Conservation (phyloP, 2,329 filamentous ascomycete genomes). For the Neodidymelliopsis sp. region DNA sequence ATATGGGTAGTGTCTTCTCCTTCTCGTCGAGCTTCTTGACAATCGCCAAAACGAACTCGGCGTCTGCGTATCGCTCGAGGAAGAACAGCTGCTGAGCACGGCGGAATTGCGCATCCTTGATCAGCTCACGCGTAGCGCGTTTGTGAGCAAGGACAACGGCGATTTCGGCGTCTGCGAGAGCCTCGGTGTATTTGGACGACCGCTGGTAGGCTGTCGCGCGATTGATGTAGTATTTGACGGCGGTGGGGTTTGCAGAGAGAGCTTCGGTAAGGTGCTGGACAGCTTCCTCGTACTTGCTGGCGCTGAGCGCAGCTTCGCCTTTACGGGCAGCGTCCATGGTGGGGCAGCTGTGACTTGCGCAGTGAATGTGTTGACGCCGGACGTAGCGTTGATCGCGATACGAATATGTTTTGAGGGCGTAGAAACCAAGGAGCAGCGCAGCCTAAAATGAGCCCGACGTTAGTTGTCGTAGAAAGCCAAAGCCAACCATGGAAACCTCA, state of each 20-base stretch:
- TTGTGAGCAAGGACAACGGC: slow-evolving; percentile 71
- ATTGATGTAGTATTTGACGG: slow-evolving; percentile 80
- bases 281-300: slow-evolving; percentile 70
- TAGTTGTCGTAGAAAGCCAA: not conserved
- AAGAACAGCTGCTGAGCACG: slow-evolving; percentile 77
- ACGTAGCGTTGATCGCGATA: not conserved
- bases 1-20: slow-evolving; percentile 63
- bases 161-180: slow-evolving; percentile 56
- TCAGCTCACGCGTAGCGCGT: slow-evolving; percentile 76
- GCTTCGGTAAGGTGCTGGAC: slow-evolving; percentile 71
- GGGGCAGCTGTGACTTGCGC: slow-evolving; percentile 24
- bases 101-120: slow-evolving; percentile 82
- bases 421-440: too few species aligned
- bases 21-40: slow-evolving; percentile 62
- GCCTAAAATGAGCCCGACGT: not conserved
- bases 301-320: slow-evolving; percentile 68
- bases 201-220: slow-evolving; percentile 82
- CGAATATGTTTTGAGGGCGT: not conserved
- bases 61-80: slow-evolving; percentile 75
- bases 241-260: slow-evolving; percentile 68
- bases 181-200: slow-evolving; percentile 58
- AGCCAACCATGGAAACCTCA: slow-evolving; percentile 16
- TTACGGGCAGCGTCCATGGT: slow-evolving; percentile 62
- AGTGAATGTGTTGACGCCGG: not conserved
- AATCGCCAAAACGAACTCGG: slow-evolving; percentile 71